Percentiles rank a stretch among this genome's conserved stretches.
These are phyloP conservation scores for Termitomyces sp. DNA, from an alignment of 768 basidiomycete genomes.

Conservation along the genomic window DNA sequence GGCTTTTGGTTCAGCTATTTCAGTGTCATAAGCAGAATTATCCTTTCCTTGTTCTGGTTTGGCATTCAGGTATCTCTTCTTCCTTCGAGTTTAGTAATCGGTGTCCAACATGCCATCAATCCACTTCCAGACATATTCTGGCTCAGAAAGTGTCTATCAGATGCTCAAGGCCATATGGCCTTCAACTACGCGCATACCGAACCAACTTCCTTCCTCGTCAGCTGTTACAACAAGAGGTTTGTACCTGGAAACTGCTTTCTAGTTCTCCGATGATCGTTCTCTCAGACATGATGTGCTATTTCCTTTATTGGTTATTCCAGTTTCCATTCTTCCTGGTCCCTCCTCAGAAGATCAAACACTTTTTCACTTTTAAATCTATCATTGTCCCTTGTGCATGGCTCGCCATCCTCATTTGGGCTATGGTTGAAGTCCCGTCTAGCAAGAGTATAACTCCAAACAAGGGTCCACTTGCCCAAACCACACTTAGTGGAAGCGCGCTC, in stretches of 20 bases:
- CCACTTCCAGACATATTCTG: conserved; percentile 41
- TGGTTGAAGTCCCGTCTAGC: conserved; percentile 62
- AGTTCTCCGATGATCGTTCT: neutral
- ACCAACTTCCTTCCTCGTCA: conserved; percentile 52
- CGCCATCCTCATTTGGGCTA: conserved; percentile 77
- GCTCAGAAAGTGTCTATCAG: conserved; percentile 76
- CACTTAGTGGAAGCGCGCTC: conserved; percentile 47
- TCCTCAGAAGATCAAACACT: conserved; percentile 71
- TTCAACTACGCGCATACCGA: conserved; percentile 58
- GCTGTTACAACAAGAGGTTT: conserved; percentile 62
- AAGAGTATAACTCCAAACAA: conserved; percentile 55
- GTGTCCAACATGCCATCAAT: neutral
- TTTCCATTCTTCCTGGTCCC: conserved; percentile 74
- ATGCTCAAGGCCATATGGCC: conserved; percentile 88
- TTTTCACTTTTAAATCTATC: conserved; percentile 70
- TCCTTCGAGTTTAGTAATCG: no score
- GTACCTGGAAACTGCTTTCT: neutral
- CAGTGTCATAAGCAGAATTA: conserved; percentile 70
- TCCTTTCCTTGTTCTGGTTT: conserved; percentile 83
- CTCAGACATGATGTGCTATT: conserved; percentile 68
- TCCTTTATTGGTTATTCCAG: conserved; percentile 76
- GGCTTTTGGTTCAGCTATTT: conserved; percentile 92
- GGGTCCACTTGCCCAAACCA: conserved; percentile 20
- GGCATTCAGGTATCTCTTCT: conserved; percentile 51
- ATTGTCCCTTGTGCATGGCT: conserved; percentile 65